Base-by-base conservation (phyloP, 371 early-diverging fungal genomes). In the Sporodiniella umbellata region DNA sequence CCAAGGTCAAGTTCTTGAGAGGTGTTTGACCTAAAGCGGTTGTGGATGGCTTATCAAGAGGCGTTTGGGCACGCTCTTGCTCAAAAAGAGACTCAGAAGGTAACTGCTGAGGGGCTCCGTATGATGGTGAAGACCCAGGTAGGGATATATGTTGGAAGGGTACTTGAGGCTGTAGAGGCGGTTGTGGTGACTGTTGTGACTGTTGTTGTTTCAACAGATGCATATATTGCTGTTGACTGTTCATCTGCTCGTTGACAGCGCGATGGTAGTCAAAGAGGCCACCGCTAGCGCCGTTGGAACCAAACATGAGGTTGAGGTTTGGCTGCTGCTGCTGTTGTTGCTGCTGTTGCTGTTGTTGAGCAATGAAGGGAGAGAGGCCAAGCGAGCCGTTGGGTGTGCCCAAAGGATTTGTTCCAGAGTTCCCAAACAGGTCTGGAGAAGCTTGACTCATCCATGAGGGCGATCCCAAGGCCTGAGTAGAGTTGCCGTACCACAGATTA, bases 201-300 rank as follows among this genome's bases (percentile, higher is more conserved):
- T 55, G 58, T 7, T 53, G 51, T 19, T 60, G 79, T 31, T 75
- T 72, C 25, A 72, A 72, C 33, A 69, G 68, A 33, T 78, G 78
- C 21, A 71, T 53, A 12, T 28, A 37, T 24, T 75, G 75, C 31
- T 81, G 79, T 28, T 79, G 79, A 18, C 70, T 64, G 30, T 78
- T 76, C 63, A 78, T 53, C 24, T 78, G 72, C 1, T 67, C 68
- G 28, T 58, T 68, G 31, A 65, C 42, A 8, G 56, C 43, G 8
- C 74, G 58, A 21, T 70, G 71, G 48, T 68, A 74, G 42, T 74
- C 70, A 35, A 68, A 66, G 14, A 70, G 42, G 5, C 68, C 58
- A 18, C 66, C 54, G 0, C 63, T 61, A 10, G 45, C 52, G 26
- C 53, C 54, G 26, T 40, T 46, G 15, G 52, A n/a, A 19, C 54